Base-by-base conservation (phyloP, 2,329 filamentous ascomycete species). In the Nemania abortiva region DNA sequence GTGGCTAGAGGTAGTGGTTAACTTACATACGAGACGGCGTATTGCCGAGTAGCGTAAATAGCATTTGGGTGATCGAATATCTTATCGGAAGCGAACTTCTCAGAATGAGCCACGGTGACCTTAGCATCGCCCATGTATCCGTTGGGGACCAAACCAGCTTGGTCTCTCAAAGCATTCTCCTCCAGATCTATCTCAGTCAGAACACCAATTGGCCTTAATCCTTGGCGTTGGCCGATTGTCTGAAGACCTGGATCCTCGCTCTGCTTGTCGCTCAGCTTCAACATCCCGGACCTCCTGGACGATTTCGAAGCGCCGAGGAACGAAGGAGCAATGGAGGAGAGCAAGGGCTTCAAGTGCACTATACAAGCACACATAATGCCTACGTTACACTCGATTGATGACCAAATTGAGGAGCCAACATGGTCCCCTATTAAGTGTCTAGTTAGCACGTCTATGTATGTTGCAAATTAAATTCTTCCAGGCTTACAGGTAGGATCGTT, bases 271-370 rank as follows among this genome's bases (percentile, higher is more conserved):
- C 61, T 64, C 29, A 64, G 29, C 22, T 34, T 56, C 10, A 56
- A 3, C 52, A 57, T 56, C 20, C 29, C 29, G 18, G 53, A 53
- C 29, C 61, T n/a, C 24, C 31, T 56, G 10, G 52, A 64, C 9
- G 61, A 42, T 27, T 22, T 31, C 1, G 52, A 64, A 39, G 45
- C 29, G 9, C 29, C 42, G 3, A 49, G 45, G 6, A 42, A 27
- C 5, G 29, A 18, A 22, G 86, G 76, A 57, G 24, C 18, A 11
- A 58, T 31, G 5, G 42, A 31, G 7, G n/a, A 20, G 29, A 61
- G 24, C n/a, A 57, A 18, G 2, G 50, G 65, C 24, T 67, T 67
- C 22, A 57, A n/a, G 45, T 62, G 58, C 5, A 62, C 65, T 6
- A 65, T 20, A 24, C 62, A 58, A 27, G 62, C 62, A 34, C 62